phyloP scores from a whole-genome alignment of 2,329 filamentous ascomycete genomes.

The Ophiostoma novo-ulmi region DNA sequence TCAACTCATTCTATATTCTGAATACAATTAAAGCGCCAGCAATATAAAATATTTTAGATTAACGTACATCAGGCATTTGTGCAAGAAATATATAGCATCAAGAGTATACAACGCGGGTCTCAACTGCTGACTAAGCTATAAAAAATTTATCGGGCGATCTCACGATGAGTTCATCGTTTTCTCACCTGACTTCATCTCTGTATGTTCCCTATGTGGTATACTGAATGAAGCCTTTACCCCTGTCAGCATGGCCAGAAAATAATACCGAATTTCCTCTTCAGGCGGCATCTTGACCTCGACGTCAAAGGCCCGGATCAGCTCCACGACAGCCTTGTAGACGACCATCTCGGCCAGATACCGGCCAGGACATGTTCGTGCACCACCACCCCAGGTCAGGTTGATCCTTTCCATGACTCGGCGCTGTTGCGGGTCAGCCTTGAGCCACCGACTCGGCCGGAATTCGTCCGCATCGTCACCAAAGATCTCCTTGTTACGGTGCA shows the following conservation, averaged over 20 bases:
- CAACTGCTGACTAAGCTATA: no score
- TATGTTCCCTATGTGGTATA: background rate
- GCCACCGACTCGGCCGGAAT: conserved; percentile 48
- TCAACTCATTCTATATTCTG: no score
- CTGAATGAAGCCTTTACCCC: conserved; percentile 43
- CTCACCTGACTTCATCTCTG: background rate
- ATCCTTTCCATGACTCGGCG: conserved; percentile 42
- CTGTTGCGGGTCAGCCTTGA: conserved; percentile 32
- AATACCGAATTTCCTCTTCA: conserved; percentile 40
- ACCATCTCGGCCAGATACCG: conserved; percentile 48
- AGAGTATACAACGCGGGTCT: no score
- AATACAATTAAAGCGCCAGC: no score
- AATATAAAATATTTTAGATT: no score
- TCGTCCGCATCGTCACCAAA: conserved; percentile 44
- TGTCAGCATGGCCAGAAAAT: conserved; percentile 50
- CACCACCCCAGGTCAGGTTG: conserved; percentile 50
- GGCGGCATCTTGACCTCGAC: conserved; percentile 39
- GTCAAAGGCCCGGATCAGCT: conserved; percentile 43
- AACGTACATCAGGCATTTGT: no score
- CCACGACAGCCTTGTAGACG: conserved; percentile 41
- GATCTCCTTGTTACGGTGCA: conserved; percentile 48
- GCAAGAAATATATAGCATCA: no score
- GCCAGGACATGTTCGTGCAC: conserved; percentile 48
- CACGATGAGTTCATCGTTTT: background rate
- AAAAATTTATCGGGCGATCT: background rate